Evolutionary conservation across 2,329 filamentous ascomycete species (phyloP).

Genomic region (Paramyrothecium sp.): DNA sequence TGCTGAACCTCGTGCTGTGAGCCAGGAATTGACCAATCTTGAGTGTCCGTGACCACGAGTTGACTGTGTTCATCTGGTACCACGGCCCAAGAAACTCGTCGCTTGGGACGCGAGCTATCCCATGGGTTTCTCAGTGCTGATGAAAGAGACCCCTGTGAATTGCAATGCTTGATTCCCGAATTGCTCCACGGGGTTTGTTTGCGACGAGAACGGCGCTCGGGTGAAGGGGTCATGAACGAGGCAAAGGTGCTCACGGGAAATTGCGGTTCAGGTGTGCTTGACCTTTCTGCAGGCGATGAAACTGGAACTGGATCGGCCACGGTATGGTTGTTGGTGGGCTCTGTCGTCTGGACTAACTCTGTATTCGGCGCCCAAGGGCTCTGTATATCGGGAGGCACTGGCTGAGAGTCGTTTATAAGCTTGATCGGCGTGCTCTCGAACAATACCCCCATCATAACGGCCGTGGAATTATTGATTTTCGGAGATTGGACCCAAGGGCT

Average conservation of each 20-base stretch:
- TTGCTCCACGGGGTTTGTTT: constrained; percentile 14
- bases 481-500: constrained; percentile 1
- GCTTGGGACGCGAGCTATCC: constrained; percentile 18
- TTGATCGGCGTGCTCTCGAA: neutral
- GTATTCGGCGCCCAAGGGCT: constrained; percentile 19
- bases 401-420: neutral
- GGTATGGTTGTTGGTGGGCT: neutral
- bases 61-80: constrained; percentile 22
- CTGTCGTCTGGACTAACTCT: constrained; percentile 2
- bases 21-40: constrained; percentile 1
- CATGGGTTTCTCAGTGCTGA: constrained; percentile 34
- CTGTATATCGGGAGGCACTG: constrained; percentile 18
- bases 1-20: neutral
- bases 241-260: constrained; percentile 51
- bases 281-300: constrained; percentile 7
- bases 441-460: neutral
- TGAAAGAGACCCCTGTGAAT: constrained; percentile 31
- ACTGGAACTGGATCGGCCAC: no score
- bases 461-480: neutral
- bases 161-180: constrained; percentile 22
- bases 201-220: constrained; percentile 27
- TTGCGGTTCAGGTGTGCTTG: constrained; percentile 44
- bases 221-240: constrained; percentile 50
- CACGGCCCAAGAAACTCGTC: constrained; percentile 36
- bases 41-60: neutral